Conservation (phyloP, 1,284 basidiomycete genomes). For the Ceratobasidium sp. region DNA sequence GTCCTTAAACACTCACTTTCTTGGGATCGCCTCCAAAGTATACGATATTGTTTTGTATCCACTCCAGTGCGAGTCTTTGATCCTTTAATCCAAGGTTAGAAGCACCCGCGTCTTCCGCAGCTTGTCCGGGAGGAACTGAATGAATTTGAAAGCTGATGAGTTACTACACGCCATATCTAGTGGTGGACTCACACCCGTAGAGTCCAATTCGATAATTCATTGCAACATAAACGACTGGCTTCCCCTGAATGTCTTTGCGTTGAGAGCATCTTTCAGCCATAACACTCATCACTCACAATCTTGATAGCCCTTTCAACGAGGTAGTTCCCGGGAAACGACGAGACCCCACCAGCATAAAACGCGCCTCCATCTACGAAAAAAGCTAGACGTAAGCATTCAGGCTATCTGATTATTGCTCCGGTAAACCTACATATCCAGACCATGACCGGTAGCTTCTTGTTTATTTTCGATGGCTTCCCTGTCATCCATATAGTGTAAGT, state of each 20-base stretch:
- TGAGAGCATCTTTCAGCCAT: background rate
- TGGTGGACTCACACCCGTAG: constrained; percentile 29
- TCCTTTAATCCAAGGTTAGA: constrained; percentile 60
- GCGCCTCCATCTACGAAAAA: constrained; percentile 30
- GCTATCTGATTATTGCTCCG: too few relatives aligned
- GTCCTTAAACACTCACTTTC: constrained; percentile 51
- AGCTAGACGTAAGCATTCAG: too few relatives aligned
- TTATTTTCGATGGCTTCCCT: constrained; percentile 41
- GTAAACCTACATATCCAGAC: constrained; percentile 44
- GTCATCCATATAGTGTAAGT: background rate
- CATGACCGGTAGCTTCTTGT: constrained; percentile 43
- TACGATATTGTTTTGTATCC: constrained; percentile 63
- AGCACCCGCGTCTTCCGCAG: constrained; percentile 50
- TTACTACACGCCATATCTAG: background rate
- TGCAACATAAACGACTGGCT: constrained; percentile 55
- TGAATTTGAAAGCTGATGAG: constrained; percentile 43
- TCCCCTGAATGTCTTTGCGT: constrained; percentile 29
- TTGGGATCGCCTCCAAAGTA: constrained; percentile 63
- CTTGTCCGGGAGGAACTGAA: constrained; percentile 54
- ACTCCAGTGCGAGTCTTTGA: constrained; percentile 62
- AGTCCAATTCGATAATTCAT: constrained; percentile 54
- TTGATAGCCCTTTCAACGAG: constrained; percentile 1
- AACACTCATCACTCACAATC: background rate
- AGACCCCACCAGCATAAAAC: background rate
- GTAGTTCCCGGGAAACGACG: constrained; percentile 1